Evolutionary conservation across 2,329 filamentous ascomycete genomes (phyloP), one percentile per base, ranked within the genome.

Genomic region (Phyllosticta citrichinensis): DNA sequence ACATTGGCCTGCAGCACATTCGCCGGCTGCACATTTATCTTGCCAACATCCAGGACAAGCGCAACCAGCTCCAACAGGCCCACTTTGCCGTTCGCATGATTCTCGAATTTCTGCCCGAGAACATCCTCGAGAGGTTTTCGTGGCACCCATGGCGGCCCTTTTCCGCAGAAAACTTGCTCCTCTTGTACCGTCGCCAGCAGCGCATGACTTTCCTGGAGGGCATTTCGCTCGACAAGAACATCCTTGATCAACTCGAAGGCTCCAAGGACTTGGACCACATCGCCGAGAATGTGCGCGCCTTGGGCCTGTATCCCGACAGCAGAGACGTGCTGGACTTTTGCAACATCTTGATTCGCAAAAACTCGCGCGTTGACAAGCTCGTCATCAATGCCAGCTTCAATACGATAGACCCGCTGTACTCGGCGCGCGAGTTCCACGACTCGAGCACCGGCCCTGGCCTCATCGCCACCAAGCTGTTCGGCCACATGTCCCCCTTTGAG

Each of bases 111-210:
- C 66, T 80, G 40, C 78, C 78, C 1, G 75, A 79, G 57, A 74
- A 80, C 63, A 76, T 75, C 40, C 69, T 80, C 24, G 77, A 80
- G 63, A 75, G 76, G 63, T 79, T 80, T 69, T 77, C 74, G 63
- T 80, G 78, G 78, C 76, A 78, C 67, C 77, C 77, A 17, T 80
- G 77, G 78, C 72, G 73, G 55, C 70, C 74, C 0, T 80, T 80
- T 63, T 75, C 75, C 5, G 71, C 73, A 19, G 78, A 80, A 51
- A 80, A 79, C 60, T 67, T 80, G 63, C 62, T 79, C 19, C 64
- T 80, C 51, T 71, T 80, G 10, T 79, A 78, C 66, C 74, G 73
- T 64, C 79, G 76, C 64, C 78, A 80, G 71, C 76, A 74, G 65
- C 70, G 72, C 57, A 74, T 80, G 73, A 76, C 76, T 62, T 78